Percentiles rank a stretch among this genome's conserved stretches.
These are phyloP conservation scores for Poa annua DNA, from an alignment of 176 grass and related monocot species.

Conservation along the genomic window DNA sequence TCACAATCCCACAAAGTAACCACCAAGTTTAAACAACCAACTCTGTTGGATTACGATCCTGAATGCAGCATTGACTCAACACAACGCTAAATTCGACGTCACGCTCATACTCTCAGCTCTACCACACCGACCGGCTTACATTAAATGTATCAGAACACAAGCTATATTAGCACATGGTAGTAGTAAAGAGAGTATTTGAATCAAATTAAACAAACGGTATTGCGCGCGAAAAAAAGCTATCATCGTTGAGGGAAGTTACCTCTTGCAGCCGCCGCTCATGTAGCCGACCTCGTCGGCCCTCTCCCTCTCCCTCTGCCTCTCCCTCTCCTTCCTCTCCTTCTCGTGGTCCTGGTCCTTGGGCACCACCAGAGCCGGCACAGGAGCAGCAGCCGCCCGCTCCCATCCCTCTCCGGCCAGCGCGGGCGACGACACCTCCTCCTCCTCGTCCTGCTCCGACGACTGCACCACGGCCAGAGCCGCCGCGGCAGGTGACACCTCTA, in stretches of 20 bases:
- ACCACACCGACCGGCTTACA: slow-evolving; percentile 3
- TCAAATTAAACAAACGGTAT: neutral
- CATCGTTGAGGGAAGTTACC: slow-evolving; percentile 49
- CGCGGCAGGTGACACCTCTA: slow-evolving; percentile 15
- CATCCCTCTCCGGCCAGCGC: neutral
- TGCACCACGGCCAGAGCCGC: slow-evolving; percentile 33
- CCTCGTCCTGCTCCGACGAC: slow-evolving; percentile 19
- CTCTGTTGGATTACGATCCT: neutral
- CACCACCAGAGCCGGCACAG: slow-evolving; percentile 20
- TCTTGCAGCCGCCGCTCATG: slow-evolving; percentile 88
- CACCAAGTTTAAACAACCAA: neutral
- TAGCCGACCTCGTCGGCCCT: slow-evolving; percentile 72
- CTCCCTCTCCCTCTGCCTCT: slow-evolving; percentile 46
- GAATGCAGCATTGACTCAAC: neutral
- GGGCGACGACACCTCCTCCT: slow-evolving; percentile 28
- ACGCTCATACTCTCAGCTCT: neutral
- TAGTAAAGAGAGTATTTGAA: neutral
- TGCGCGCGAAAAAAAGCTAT: neutral
- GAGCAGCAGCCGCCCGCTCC: neutral
- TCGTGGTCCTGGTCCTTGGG: slow-evolving; percentile 35
- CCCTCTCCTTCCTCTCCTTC: slow-evolving; percentile 39
- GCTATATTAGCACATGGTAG: neutral
- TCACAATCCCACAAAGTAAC: slow-evolving; percentile 10
- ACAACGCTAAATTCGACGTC: neutral
- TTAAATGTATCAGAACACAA: neutral